Evolutionary conservation across 345 rosid genomes (phyloP).

Genomic region (Hypericum androsaemum): DNA sequence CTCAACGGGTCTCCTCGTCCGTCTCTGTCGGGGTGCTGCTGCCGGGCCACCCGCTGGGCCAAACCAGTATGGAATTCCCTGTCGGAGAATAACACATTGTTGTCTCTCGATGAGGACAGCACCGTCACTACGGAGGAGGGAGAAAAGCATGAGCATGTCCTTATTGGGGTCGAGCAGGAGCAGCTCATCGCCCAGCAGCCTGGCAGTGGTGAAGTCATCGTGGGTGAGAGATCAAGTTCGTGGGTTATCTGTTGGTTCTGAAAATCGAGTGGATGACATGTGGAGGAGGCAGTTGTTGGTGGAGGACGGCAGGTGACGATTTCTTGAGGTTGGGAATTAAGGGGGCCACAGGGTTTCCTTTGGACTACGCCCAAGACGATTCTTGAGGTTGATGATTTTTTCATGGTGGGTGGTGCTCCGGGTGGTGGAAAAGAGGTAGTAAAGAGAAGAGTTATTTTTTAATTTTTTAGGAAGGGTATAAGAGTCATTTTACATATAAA

Average conservation of each 20-base stretch:
- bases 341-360: no score
- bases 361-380: no score
- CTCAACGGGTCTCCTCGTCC: constrained; percentile 44
- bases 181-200: constrained; percentile 38
- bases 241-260: no score
- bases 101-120: constrained; percentile 22
- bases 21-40: constrained; percentile 29
- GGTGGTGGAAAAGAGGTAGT: no score
- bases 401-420: no score
- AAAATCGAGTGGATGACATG: no score
- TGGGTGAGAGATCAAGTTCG: constrained; percentile 69
- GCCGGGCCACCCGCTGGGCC: constrained; percentile 31
- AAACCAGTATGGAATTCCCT: constrained; percentile 22
- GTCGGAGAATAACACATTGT: constrained; percentile 16
- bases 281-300: constrained; percentile 95
- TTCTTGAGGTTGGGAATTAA: constrained; percentile 77
- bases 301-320: constrained; percentile 59
- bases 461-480: no score
- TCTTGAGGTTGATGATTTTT: no score
- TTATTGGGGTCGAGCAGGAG: constrained; percentile 31
- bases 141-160: no score
- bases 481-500: no score
- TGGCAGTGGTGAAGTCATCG: constrained; percentile 78
- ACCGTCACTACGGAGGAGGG: constrained; percentile 15
- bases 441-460: no score